phyloP scores from a whole-genome alignment of 2,329 filamentous ascomycete genomes.

The Zasmidium citrigriseum region DNA sequence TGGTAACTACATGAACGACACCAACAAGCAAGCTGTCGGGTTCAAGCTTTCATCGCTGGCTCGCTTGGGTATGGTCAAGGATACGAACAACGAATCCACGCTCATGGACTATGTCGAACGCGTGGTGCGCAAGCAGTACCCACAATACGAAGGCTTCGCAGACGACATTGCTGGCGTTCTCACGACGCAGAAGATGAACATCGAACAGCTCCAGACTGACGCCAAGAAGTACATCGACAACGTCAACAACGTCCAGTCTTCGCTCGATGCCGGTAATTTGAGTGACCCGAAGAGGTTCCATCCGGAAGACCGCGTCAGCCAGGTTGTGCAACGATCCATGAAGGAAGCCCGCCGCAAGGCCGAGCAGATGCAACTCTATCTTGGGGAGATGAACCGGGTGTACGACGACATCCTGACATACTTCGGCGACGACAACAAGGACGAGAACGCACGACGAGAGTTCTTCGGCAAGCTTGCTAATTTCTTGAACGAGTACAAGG shows the following conservation, averaged over 20 bases:
- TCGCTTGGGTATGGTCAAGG: conserved; percentile 94
- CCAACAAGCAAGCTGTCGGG: conserved; percentile 95
- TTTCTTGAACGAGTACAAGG: conserved; percentile 91
- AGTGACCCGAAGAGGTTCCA: conserved; percentile 98
- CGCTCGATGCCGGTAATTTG: conserved; percentile 88
- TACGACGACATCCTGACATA: conserved; percentile 96
- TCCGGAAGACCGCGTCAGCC: conserved; percentile 89
- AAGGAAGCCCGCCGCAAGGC: conserved; percentile 95
- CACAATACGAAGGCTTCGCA: conserved; percentile 88
- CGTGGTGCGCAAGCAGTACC: conserved; percentile 93
- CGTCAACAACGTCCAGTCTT: conserved; percentile 89
- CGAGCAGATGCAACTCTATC: conserved; percentile 89
- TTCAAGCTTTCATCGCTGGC: conserved; percentile 97
- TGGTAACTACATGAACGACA: conserved; percentile 99
- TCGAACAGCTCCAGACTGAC: conserved; percentile 85
- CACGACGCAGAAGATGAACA: conserved; percentile 83
- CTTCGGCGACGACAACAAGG: conserved; percentile 89
- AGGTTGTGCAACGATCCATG: conserved; percentile 90
- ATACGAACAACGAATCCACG: conserved; percentile 97
- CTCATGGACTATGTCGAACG: conserved; percentile 95
- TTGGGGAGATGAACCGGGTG: conserved; percentile 87
- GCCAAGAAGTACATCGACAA: conserved; percentile 93
- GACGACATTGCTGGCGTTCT: conserved; percentile 82
- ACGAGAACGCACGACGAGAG: conserved; percentile 89
- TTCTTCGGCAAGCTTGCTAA: conserved; percentile 93